Percentiles rank a stretch among this genome's conserved stretches.
Evolutionary conservation across 2,329 filamentous ascomycete genomes (phyloP).

Genomic region (Septoria linicola): DNA sequence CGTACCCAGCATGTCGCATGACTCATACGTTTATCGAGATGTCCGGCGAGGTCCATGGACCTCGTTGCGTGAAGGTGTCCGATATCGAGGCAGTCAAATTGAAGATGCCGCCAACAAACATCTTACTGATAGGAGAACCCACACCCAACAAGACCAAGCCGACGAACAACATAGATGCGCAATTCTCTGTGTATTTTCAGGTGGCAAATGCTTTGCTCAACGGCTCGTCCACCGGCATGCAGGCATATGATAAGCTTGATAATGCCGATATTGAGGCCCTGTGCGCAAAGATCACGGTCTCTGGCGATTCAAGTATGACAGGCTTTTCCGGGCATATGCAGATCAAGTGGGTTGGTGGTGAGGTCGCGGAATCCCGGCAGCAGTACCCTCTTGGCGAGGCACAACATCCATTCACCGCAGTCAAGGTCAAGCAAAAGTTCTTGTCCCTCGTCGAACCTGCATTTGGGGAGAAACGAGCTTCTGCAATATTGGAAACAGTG

Average conservation of each 20-base stretch:
- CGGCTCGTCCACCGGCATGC: conserved; percentile 32
- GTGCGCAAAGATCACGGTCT: conserved; percentile 30
- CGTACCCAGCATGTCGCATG: conserved; percentile 37
- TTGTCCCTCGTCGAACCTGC: conserved; percentile 27
- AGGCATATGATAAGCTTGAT: conserved; percentile 31
- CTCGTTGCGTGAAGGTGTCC: conserved; percentile 4
- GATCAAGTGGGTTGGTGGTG: conserved; percentile 29
- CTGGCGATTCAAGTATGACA: conserved; percentile 26
- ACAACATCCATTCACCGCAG: conserved; percentile 33
- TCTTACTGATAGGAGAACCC: conserved; percentile 36
- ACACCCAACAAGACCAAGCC: conserved; percentile 41
- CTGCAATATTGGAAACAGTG: not conserved
- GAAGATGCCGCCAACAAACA: conserved; percentile 28
- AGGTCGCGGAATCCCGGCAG: conserved; percentile 23
- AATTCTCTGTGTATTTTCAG: conserved; percentile 41
- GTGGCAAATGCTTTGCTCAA: conserved; percentile 34
- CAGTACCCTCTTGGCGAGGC: conserved; percentile 33
- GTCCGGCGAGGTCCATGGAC: conserved; percentile 25
- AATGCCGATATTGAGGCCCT: conserved; percentile 27
- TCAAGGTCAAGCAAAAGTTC: conserved; percentile 36
- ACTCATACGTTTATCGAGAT: conserved; percentile 37
- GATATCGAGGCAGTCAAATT: conserved; percentile 27
- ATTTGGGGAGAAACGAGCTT: conserved; percentile 20
- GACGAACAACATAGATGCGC: conserved; percentile 39
- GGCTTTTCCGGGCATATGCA: conserved; percentile 28